A percentile compares a stretch with the other conserved stretches of the same genome.
phyloP scores from a whole-genome alignment of 352 stramenopile species.

The Blastocystis sp. region DNA sequence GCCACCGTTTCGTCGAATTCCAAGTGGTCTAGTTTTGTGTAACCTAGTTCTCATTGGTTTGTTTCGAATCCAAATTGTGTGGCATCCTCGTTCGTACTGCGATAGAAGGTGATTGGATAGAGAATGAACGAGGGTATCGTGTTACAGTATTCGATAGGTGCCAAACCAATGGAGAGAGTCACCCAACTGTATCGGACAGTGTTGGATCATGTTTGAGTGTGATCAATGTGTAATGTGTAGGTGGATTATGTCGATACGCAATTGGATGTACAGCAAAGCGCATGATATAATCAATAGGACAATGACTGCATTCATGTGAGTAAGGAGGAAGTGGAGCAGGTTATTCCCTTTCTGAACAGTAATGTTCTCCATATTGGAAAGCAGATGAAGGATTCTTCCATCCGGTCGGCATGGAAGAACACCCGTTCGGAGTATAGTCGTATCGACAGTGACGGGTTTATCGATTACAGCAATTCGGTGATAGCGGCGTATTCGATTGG shows the following conservation, averaged over 20 bases:
- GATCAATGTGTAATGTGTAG: background rate
- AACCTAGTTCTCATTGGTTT: background rate
- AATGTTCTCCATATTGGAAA: background rate
- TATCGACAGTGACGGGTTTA: background rate
- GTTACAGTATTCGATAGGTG: too few species aligned
- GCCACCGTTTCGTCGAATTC: background rate
- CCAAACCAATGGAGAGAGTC: background rate
- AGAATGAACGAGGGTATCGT: too few species aligned
- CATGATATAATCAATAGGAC: background rate
- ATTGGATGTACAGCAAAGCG: background rate
- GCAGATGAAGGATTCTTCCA: background rate
- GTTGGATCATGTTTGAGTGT: background rate
- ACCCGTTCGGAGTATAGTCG: constrained; percentile 10
- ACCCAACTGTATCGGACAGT: background rate
- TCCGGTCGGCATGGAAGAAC: constrained; percentile 1
- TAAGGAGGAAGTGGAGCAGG: constrained; percentile 19
- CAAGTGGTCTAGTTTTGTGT: constrained; percentile 21
- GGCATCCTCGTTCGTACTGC: too few species aligned
- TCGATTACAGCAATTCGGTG: background rate
- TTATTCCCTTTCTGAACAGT: background rate
- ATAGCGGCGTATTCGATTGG: constrained; percentile 41
- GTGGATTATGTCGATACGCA: background rate
- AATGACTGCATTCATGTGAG: background rate
- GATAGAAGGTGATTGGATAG: too few species aligned
- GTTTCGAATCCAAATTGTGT: background rate